Evolutionary conservation across 306 rosid species (phyloP).

Genomic region (Geum urbanum): DNA sequence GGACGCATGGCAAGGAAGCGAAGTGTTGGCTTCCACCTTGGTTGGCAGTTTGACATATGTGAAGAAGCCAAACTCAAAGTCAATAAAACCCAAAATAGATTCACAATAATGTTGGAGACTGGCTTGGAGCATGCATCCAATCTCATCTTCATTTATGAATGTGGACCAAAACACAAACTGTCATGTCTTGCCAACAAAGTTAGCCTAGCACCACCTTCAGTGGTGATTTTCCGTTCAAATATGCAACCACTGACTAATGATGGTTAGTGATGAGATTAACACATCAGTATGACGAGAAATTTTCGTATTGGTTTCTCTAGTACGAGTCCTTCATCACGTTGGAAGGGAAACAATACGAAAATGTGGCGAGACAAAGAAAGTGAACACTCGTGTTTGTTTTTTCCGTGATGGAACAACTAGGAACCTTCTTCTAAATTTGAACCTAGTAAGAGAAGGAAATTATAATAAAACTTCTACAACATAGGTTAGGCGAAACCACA

Average conservation of each 20-base stretch:
- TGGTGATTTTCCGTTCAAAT: background rate
- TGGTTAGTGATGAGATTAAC: background rate
- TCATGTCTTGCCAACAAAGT: background rate
- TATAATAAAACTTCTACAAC: background rate
- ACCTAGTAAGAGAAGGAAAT: background rate
- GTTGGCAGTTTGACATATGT: conserved; percentile 12
- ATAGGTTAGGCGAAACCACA: background rate
- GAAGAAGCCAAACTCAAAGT: background rate
- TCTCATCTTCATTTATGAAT: background rate
- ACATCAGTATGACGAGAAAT: too few species aligned
- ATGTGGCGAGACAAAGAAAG: background rate
- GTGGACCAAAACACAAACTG: background rate
- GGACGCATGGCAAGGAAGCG: conserved; percentile 8
- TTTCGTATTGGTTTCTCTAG: too few species aligned
- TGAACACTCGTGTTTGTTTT: background rate
- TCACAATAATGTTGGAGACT: background rate
- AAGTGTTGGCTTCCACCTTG: conserved; percentile 15
- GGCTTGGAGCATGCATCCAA: conserved; percentile 1
- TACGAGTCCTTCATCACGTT: background rate
- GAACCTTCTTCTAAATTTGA: background rate
- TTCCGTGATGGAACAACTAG: background rate
- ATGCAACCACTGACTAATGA: background rate
- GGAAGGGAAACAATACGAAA: background rate
- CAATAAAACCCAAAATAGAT: background rate
- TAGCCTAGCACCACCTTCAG: background rate